These are phyloP conservation scores for Malassezia psittaci DNA, from an alignment of 1,284 basidiomycete genomes.

Conservation along the genomic window DNA sequence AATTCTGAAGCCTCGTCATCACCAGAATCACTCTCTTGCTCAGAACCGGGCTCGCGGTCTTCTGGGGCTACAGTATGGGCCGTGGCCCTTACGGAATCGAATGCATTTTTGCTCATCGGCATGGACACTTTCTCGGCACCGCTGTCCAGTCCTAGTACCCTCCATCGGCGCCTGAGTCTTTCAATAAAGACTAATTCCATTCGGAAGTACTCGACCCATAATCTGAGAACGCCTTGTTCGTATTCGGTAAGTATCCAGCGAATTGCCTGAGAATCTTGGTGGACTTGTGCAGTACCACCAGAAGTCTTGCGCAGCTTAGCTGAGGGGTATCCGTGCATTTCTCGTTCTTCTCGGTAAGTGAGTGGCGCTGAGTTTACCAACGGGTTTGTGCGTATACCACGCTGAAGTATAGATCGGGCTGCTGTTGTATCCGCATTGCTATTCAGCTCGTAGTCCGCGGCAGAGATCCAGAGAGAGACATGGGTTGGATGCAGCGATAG, in stretches of 20 bases:
- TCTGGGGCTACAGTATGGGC: slow-evolving; percentile 11
- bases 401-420: slow-evolving; percentile 71
- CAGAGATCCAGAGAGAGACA: slow-evolving; percentile 70
- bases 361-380: slow-evolving; percentile 10
- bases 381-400: slow-evolving; percentile 59
- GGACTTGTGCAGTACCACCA: not conserved
- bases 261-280: slow-evolving; percentile 1
- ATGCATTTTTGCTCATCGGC: not conserved
- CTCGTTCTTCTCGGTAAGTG: not conserved
- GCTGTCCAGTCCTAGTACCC: slow-evolving; percentile 58
- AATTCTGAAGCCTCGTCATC: slow-evolving; percentile 19
- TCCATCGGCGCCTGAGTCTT: slow-evolving; percentile 69
- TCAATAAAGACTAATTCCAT: slow-evolving; percentile 86
- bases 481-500: slow-evolving; percentile 73
- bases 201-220: slow-evolving; percentile 56
- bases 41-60: slow-evolving; percentile 6
- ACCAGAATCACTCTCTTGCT: slow-evolving; percentile 17
- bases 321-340: not conserved
- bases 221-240: slow-evolving; percentile 32
- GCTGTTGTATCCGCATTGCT: slow-evolving; percentile 63
- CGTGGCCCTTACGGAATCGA: not conserved
- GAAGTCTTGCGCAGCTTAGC: slow-evolving; percentile 7
- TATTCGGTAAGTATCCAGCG: slow-evolving; percentile 14
- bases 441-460: slow-evolving; percentile 72
- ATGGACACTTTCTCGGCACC: slow-evolving; percentile 5